A percentile compares a stretch with the other conserved stretches of the same genome.
Evolutionary conservation across 768 basidiomycete genomes (phyloP).

Genomic region (Psilocybe azurescens): DNA sequence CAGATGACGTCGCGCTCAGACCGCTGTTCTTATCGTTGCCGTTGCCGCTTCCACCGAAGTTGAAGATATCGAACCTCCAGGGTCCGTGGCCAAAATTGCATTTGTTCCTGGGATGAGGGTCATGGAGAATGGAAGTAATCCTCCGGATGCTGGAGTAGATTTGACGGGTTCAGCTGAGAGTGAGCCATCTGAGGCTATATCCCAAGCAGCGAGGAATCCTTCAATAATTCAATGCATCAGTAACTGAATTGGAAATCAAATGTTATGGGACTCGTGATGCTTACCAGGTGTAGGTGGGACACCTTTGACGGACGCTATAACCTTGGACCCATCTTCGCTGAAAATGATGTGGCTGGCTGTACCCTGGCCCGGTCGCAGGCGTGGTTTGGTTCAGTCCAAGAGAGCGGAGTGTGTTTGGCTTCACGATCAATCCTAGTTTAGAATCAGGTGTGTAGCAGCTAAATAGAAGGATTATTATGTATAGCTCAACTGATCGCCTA

Average conservation of each 20-base stretch:
- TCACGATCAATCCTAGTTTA: slow-evolving; percentile 41
- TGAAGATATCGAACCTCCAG: slow-evolving; percentile 45
- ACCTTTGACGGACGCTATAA: slow-evolving; percentile 57
- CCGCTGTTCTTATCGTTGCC: not conserved
- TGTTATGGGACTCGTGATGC: not conserved
- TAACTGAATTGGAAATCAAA: not conserved
- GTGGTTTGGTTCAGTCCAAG: slow-evolving; percentile 55
- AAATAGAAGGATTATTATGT: not conserved
- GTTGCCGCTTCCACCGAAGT: slow-evolving; percentile 26
- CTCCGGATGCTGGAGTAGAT: slow-evolving; percentile 39
- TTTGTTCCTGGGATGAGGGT: slow-evolving; percentile 37
- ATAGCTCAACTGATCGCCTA: no score
- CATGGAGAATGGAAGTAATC: slow-evolving; percentile 57
- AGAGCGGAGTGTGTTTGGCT: slow-evolving; percentile 45
- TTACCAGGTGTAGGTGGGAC: slow-evolving; percentile 43
- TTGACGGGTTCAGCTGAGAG: slow-evolving; percentile 45
- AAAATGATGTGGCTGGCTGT: slow-evolving; percentile 51
- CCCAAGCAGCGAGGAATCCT: slow-evolving; percentile 58
- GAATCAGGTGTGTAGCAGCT: slow-evolving; percentile 52
- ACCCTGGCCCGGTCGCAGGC: slow-evolving; percentile 53
- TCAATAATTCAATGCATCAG: not conserved
- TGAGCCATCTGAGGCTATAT: slow-evolving; percentile 47
- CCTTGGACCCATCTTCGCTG: slow-evolving; percentile 46
- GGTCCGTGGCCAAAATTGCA: slow-evolving; percentile 45
- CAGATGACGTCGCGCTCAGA: slow-evolving; percentile 33